Conservation (phyloP, 495 filamentous ascomycete genomes). For the Penicillium dipodomyicola region DNA sequence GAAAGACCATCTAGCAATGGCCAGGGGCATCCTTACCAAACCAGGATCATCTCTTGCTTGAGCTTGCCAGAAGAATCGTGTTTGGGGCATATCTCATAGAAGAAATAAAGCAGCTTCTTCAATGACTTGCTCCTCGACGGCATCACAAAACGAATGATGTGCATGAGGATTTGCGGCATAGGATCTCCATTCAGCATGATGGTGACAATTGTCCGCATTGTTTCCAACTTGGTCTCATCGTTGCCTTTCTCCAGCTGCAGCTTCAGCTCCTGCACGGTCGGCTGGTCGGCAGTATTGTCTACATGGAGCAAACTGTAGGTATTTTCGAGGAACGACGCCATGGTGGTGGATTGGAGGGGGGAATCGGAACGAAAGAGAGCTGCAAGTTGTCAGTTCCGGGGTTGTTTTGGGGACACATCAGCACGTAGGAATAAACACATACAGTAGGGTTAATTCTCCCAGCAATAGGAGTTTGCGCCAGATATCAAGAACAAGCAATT, state of each 20-base stretch:
- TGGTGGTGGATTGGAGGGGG: constrained; percentile 51
- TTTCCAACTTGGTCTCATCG: constrained; percentile 95
- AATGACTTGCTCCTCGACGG: constrained; percentile 93
- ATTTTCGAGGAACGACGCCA: constrained; percentile 92
- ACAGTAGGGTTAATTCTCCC: constrained; percentile 35
- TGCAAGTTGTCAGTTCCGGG: constrained; percentile 42
- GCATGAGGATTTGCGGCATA: constrained; percentile 94
- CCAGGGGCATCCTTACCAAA: constrained; percentile 66
- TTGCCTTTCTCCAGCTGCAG: constrained; percentile 95
- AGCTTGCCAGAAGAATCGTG: constrained; percentile 86
- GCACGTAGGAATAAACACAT: constrained; percentile 18
- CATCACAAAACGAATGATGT: constrained; percentile 99
- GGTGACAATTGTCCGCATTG: constrained; percentile 96
- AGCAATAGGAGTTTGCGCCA: constrained; percentile 18
- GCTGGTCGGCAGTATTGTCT: constrained; percentile 92
- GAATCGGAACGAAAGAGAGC: constrained; percentile 35
- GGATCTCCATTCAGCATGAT: constrained; percentile 98
- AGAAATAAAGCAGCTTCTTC: constrained; percentile 98
- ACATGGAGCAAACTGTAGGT: constrained; percentile 92
- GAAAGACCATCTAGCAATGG: neutral
- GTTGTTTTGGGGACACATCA: constrained; percentile 38
- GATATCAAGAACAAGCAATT: constrained; percentile 29
- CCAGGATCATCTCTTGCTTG: constrained; percentile 99
- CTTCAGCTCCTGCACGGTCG: constrained; percentile 84
- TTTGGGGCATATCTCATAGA: constrained; percentile 99